Evolutionary conservation across 768 basidiomycete species (phyloP), one percentile per base, ranked within the genome.

Genomic region (Termitomyces sp.): DNA sequence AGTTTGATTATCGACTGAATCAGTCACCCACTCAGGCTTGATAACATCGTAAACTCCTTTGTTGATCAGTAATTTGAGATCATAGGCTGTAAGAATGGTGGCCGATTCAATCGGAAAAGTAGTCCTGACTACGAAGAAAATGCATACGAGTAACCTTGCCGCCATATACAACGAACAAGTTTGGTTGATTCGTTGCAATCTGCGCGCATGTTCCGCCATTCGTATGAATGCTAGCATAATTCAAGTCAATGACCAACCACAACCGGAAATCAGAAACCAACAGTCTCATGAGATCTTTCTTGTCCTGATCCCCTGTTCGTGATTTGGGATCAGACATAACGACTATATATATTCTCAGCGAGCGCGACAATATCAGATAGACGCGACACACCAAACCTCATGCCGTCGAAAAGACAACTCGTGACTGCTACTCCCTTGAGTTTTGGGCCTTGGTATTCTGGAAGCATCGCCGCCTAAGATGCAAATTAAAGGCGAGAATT

Each of bases 11-110:
- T 77, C 74, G n/a, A 95, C 76, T 23, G 87, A 94, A 64, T 94
- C 90, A 38, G 76, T 66, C 53, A 98, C 75, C 94, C 94, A 98
- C 30, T 79, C 72, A 0, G 95, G 91, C 54, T 80, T 85, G 57
- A 96, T 72, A 50, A 96, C 83, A 60, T 92, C 87, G 54, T 84
- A 74, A 0, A 76, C 74, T 3, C 78, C 86, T 63, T 89, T 91
- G 55, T 86, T 78, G 50, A 92, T 85, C 54, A 89, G 70, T 53
- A 83, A 69, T 67, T 82, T 86, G 62, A 91, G 74, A 62, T 89
- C 84, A 63, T 86, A 87, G 0, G 87, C 89, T 91, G 54, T 43
- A 50, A 53, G 37, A 44, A 56, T 15, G 31, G 42, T 42, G 47
- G 45, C 40, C 41, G 19, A 40, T 17, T 28, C 21, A 38, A 21